Base-by-base conservation (phyloP, 192 early-diverging fungal species). In the Coemansia sp. region DNA sequence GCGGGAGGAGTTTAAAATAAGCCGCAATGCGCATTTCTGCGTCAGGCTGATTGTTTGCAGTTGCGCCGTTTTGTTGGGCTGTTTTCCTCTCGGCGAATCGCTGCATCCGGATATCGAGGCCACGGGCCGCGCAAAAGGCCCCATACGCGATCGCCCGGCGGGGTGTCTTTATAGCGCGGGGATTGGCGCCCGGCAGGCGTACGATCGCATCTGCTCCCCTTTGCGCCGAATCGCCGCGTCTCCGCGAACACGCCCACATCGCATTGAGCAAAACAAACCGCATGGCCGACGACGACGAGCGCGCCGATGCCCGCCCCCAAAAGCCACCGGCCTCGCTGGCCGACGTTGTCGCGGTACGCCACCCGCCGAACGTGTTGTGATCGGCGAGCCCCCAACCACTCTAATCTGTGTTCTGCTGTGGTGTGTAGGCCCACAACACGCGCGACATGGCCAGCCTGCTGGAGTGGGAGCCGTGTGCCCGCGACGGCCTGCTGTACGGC, bases 401-500 rank as follows among this genome's bases (percentile, higher is more conserved):
- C 45, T 47, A 50, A 50, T 50, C 9, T 48, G 4, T 27, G 31
- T 34, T 23, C 26, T 41, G 34, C 10, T 53, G 12, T 9, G 4
- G 5, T 29, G 2, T 62, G 58, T 76, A 76, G 73, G 73, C 73
- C 10, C 73, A 76, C 47, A 41, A 40, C 0, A 46, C 61, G 15
- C 46, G 50, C 8, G 59, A 60, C 50, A 23, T 76, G 34, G 54
- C 7, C 23, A 51, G 35, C 28, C 41, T 58, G 22, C 25, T 67
- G n/a, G 43, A 45, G 9, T 51, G 25, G 8, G 58, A 60, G 51
- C 66, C 73, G 17, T 76, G 73, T 19, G 73, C 73, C 14, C 73
- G 66, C 50, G 73, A 76, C 35, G 73, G 73, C 11, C 43, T 64
- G n/a, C 29, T 76, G 27, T 76, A 76, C 45, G 73, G 73, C 31